These are phyloP conservation scores for Ustulina deusta DNA, from an alignment of 2,329 filamentous ascomycete species.

Conservation along the genomic window DNA sequence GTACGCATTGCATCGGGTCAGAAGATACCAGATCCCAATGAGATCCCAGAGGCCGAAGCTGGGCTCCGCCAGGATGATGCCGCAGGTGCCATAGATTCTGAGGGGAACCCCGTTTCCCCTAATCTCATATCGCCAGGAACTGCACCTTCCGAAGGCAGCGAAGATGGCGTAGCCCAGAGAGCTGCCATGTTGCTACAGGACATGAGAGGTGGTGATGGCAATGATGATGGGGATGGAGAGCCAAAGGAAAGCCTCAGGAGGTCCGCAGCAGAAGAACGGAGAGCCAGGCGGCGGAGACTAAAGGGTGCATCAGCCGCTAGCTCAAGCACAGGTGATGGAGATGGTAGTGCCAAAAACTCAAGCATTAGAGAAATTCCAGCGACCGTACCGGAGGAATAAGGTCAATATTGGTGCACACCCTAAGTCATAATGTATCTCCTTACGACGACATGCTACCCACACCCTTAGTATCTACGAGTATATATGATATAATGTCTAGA, in stretches of 20 bases:
- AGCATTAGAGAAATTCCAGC: conserved; percentile 43
- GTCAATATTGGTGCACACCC: background rate
- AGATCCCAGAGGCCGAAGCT: conserved; percentile 68
- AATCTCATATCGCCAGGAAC: conserved; percentile 57
- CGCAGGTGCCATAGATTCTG: conserved; percentile 59
- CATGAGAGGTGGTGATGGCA: conserved; percentile 75
- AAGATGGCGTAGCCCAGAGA: conserved; percentile 84
- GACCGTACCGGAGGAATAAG: conserved; percentile 41
- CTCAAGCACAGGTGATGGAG: conserved; percentile 41
- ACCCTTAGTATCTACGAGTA: conserved; percentile 39
- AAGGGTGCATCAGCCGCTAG: conserved; percentile 47
- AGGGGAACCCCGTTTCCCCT: conserved; percentile 66
- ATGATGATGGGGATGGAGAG: conserved; percentile 64
- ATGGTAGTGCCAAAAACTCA: conserved; percentile 42
- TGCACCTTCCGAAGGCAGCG: conserved; percentile 52
- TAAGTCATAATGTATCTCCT: conserved; percentile 9
- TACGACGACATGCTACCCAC: conserved; percentile 3
- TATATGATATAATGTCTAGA: conserved; percentile 43
- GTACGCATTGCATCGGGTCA: conserved; percentile 91
- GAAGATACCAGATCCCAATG: conserved; percentile 80
- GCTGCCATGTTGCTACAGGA: conserved; percentile 87
- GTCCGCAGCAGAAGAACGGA: conserved; percentile 56
- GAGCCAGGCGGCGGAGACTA: conserved; percentile 50
- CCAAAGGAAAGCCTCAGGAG: conserved; percentile 72
- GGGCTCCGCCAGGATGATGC: conserved; percentile 52